Conservation (phyloP, 352 stramenopile species). For the Phytophthora litchii region DNA sequence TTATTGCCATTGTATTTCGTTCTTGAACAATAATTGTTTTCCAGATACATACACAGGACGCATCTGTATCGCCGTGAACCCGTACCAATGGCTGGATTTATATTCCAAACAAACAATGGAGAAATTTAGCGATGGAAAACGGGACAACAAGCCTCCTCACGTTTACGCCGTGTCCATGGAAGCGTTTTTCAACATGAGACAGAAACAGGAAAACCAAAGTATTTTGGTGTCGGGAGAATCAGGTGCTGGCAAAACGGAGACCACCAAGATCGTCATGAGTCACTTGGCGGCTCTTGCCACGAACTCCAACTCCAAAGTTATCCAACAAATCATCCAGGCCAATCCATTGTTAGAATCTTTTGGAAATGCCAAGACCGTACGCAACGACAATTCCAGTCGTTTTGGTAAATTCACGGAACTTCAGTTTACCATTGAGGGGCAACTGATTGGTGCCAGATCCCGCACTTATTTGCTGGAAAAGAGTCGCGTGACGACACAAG, state of each 20-base stretch:
- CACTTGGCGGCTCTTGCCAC: constrained; percentile 88
- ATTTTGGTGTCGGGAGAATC: constrained; percentile 96
- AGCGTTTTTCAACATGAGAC: constrained; percentile 83
- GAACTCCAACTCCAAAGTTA: constrained; percentile 89
- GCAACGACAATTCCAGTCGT: constrained; percentile 87
- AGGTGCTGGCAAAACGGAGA: constrained; percentile 96
- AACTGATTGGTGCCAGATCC: constrained; percentile 81
- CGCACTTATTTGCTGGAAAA: constrained; percentile 94
- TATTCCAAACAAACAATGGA: constrained; percentile 80
- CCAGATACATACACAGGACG: constrained; percentile 87
- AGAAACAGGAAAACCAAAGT: constrained; percentile 89
- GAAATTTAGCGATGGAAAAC: constrained; percentile 72
- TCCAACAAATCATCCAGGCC: constrained; percentile 95
- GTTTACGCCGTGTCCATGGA: constrained; percentile 90
- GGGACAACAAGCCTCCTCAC: constrained; percentile 79
- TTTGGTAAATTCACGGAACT: constrained; percentile 91
- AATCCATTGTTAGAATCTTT: constrained; percentile 89
- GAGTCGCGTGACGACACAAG: constrained; percentile 89
- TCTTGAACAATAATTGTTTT: constrained; percentile 5
- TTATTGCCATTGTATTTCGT: constrained; percentile 13
- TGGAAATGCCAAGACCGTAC: constrained; percentile 86
- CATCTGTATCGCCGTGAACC: constrained; percentile 90
- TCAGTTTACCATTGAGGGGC: constrained; percentile 74
- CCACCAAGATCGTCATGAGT: constrained; percentile 96
- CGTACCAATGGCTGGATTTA: constrained; percentile 87